Conservation (phyloP, 108 stramenopile genomes). For the Asterionellopsis glacialis region DNA sequence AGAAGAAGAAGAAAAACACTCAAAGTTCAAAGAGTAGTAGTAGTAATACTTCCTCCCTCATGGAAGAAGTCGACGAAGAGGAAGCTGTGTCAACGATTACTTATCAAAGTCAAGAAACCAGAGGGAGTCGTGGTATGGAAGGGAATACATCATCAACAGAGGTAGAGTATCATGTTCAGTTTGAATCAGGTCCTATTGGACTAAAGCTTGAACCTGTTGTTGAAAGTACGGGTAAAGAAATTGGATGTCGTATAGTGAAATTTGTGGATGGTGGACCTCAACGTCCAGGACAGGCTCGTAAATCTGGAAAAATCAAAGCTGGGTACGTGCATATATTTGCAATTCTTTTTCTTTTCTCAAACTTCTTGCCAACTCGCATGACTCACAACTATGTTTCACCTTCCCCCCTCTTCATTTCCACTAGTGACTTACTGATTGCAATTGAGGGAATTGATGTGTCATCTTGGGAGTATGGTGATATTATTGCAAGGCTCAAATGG, state of each 20-base stretch:
- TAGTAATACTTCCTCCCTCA: too few relatives aligned
- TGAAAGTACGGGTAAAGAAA: constrained; percentile 11
- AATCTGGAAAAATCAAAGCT: constrained; percentile 31
- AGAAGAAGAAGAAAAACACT: too few relatives aligned
- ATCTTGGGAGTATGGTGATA: not conserved
- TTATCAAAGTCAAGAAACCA: too few relatives aligned
- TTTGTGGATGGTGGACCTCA: constrained; percentile 42
- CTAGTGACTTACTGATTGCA: not conserved
- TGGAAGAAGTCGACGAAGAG: too few relatives aligned
- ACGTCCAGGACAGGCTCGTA: constrained; percentile 41
- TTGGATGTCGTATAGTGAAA: constrained; percentile 29
- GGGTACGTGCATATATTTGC: constrained; percentile 28
- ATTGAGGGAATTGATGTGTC: not conserved
- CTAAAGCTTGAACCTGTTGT: constrained; percentile 45
- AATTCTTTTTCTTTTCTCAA: not conserved
- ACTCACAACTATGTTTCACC: not conserved
- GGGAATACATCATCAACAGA: not conserved
- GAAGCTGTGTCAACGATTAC: too few relatives aligned
- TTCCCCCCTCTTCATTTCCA: too few relatives aligned
- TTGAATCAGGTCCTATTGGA: constrained; percentile 51
- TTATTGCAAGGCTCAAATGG: not conserved
- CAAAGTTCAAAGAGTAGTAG: too few relatives aligned
- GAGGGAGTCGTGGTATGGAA: too few relatives aligned
- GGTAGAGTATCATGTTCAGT: constrained; percentile 23
- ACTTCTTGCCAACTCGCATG: not conserved